Base-by-base conservation (phyloP, 2,329 filamentous ascomycete genomes). In the Cryphonectria naterciae region DNA sequence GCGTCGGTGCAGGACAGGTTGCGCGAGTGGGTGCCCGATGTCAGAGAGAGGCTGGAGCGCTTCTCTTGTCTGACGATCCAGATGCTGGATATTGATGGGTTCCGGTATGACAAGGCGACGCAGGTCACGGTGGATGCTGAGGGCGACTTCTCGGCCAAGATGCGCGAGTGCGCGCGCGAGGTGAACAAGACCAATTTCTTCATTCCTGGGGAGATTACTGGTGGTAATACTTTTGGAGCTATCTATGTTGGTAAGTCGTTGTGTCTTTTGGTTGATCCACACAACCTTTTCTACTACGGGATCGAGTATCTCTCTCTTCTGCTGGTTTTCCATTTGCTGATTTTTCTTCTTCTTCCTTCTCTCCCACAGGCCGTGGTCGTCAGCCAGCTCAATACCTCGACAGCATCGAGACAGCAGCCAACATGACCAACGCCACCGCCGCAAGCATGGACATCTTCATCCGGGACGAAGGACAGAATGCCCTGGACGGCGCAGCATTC, bases 1-100 rank as follows among this genome's bases (percentile, higher is more conserved):
- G 88, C 88, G 64, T 88, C 86, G 65, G 89, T 91, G 1, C 89
- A 91, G 77, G 89, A 91, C 78, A 88, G 89, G 75, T 80, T 91
- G 10, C 84, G 89, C 69, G 88, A 90, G 77, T 91, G 89, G 89
- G 76, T 85, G 37, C 86, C 87, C 1, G 84, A 84, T n/a, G 88
- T 90, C 0, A 80, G 85, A 54, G 81, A 85, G 65, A 87, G 87
- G 74, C 78, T 91, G 67, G 85, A 86, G 70, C 84, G 85, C 58
- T 89, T 90, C 75, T 88, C 87, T 2, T 91, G 89, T 77, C 86
- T 90, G 77, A 83, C 87, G 58, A 89, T 91, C 70, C 79, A 82
- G 37, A 87, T 86, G 73, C 81, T 91, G 25, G 89, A 91, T 76
- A 87, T 91, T 68, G 89, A 91, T 75, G 89, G 89, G 0, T 90